Conservation (phyloP, 768 basidiomycete species). For the Lyophyllum shimeji region DNA sequence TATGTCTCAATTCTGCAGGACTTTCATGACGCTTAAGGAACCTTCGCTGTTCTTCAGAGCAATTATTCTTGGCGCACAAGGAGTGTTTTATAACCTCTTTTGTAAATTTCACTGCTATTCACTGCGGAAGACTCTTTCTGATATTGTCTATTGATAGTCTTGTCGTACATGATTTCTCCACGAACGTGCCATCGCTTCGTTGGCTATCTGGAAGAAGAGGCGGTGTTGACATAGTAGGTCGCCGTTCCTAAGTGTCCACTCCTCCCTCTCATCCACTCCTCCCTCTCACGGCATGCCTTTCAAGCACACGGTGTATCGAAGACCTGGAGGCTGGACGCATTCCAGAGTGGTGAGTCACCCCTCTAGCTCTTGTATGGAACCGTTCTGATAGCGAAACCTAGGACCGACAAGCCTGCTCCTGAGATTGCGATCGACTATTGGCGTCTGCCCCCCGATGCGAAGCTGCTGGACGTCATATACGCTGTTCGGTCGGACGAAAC, state of each 20-base stretch:
- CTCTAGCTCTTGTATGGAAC: background rate
- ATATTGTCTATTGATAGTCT: slow-evolving; percentile 40
- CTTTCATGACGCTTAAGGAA: slow-evolving; percentile 90
- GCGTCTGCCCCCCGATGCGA: slow-evolving; percentile 73
- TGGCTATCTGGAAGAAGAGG: slow-evolving; percentile 92
- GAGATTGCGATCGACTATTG: slow-evolving; percentile 95
- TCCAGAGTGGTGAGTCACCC: slow-evolving; percentile 71
- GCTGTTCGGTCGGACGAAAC: slow-evolving; percentile 93
- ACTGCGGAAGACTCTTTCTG: slow-evolving; percentile 12
- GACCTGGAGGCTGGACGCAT: slow-evolving; percentile 82
- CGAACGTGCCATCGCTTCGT: slow-evolving; percentile 88
- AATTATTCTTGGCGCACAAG: slow-evolving; percentile 87
- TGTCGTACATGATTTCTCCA: slow-evolving; percentile 77
- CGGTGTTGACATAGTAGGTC: slow-evolving; percentile 85
- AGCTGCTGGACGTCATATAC: slow-evolving; percentile 84
- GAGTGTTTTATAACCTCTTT: slow-evolving; percentile 88
- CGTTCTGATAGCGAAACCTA: slow-evolving; percentile 19
- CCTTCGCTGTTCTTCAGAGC: slow-evolving; percentile 81
- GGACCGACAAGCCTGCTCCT: slow-evolving; percentile 74
- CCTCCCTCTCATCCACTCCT: slow-evolving; percentile 2
- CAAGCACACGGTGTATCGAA: slow-evolving; percentile 75
- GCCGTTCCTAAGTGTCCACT: background rate
- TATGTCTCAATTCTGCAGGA: slow-evolving; percentile 45
- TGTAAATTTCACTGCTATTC: slow-evolving; percentile 44
- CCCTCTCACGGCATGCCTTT: background rate